Evolutionary conservation across 1,139 yeast genomes (phyloP), one percentile per base, ranked within the genome.

Genomic region (Martiniozyma asiatica): DNA sequence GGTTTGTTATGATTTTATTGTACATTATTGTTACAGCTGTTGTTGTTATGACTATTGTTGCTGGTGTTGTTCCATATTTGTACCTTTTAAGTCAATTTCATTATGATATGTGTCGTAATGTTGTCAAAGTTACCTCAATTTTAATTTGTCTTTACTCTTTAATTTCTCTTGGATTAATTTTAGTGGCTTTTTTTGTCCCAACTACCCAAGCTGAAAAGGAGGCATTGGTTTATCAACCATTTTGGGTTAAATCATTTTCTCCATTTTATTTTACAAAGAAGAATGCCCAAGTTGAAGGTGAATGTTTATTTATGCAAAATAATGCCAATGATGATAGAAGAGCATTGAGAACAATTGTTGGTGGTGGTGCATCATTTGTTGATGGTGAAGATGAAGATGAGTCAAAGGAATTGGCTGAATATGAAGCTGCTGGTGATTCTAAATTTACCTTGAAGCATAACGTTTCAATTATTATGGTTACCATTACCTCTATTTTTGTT

Each of bases 221-320:
- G 29, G 56, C 73, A 26, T 48, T 55, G 42, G 73, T 82, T 13
- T 71, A 71, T 48, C 89, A 78, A 51, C 82, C 92, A 22, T 74
- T 77, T 66, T 79, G 92, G 92, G 73, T 79, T 45, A 74, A 74
- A 47, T 65, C 73, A 2, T 74, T 76, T 43, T 48, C 57, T 12
- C 63, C 75, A 10, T 54, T 59, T 26, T 74, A 74, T 50, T 74
- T 62, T 50, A 73, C 71, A 14, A 59, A 59, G 40, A 62, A 59
- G 25, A 58, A 60, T 44, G 68, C 75, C 19, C 57, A 63, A 5
- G 53, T 49, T 27, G 53, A 54, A 24, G 78, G 77, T n/a, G 73
- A 61, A 41, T 59, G 55, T 22, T 47, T 71, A 0, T 72, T 73
- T 40, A 57, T 65, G 56, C 59, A 61, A 38, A 59, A 73, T 34